A percentile compares a stretch with the other conserved stretches of the same genome.
phyloP scores from a whole-genome alignment of 129 eudicot species.

The Tanacetum coccineum region DNA sequence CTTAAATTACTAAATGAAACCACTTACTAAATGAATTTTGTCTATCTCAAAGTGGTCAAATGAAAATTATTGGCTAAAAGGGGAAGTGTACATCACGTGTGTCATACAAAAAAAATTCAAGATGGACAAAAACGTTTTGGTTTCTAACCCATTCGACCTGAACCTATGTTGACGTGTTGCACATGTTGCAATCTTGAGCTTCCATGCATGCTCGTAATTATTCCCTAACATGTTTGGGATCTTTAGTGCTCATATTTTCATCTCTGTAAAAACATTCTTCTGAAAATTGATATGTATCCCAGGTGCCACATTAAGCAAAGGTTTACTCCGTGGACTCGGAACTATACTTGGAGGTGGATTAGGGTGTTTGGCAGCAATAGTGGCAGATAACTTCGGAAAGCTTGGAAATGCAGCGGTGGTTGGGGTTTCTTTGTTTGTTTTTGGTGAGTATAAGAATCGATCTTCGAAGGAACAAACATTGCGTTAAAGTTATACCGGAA shows the following conservation, averaged over 20 bases:
- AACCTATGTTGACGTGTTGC: neutral
- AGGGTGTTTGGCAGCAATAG: constrained; percentile 65
- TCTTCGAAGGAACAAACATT: neutral
- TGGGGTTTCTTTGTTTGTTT: constrained; percentile 50
- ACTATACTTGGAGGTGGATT: constrained; percentile 75
- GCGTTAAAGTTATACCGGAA: neutral
- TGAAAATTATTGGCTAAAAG: too few species aligned
- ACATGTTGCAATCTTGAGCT: neutral
- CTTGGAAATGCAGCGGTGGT: constrained; percentile 53
- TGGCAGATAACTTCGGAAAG: constrained; percentile 56
- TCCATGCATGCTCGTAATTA: neutral
- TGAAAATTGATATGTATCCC: constrained; percentile 4
- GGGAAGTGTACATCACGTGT: too few species aligned
- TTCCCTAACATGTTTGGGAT: constrained; percentile 8
- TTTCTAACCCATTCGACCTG: too few species aligned
- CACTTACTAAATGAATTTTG: neutral
- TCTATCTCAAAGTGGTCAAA: too few species aligned
- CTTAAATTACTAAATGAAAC: neutral
- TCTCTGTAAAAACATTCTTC: neutral
- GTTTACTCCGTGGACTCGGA: constrained; percentile 72
- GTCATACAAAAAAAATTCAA: too few species aligned
- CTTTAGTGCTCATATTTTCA: neutral
- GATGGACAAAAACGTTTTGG: too few species aligned
- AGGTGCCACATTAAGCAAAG: constrained; percentile 92
- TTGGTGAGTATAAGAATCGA: constrained; percentile 40